Evolutionary conservation across 2,329 filamentous ascomycete species (phyloP), one percentile per base, ranked within the genome.

Genomic region (Monosporascus ibericus): DNA sequence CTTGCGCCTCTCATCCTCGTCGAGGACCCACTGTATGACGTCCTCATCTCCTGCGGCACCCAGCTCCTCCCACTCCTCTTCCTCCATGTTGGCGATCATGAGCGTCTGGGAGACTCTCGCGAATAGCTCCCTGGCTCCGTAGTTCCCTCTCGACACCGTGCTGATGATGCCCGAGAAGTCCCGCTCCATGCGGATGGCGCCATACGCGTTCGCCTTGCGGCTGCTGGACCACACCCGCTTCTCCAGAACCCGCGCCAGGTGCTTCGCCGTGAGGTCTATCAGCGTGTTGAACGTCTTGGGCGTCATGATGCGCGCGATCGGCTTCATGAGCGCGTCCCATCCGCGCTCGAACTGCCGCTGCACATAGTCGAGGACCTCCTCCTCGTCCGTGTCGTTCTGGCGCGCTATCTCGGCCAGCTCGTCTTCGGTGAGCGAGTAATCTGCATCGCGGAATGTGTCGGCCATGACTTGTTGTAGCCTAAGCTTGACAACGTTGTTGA

Each of bases 391-490:
- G 22, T 80, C 78, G 52, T 77, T 75, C 53, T 79, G 74, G 44
- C 74, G 72, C 7, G 79, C 79, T 6, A 79, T 67, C 25, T 85
- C 82, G 9, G 72, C 73, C 14, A 85, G 67, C 50, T 86, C 83
- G 42, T 84, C 79, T 55, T 85, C 80, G 1, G 77, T 78, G 3
- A 90, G 75, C 8, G 83, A 79, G 71, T 99, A 99, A 70, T 96
- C 91, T 22, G 89, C 82, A 63, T 97, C 92, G 44, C 92, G 86
- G 77, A 97, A 97, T 0, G 91, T 86, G 53, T 99, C 92, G 18
- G 84, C 81, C 11, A 99, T 77, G 3, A 96, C 85, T 0, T 90
- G 90, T 0, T 92, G 85, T 15, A 99, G 78, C 11, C 92, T 88
- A 2, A 85, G 82, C 65, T 92, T 92, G 62, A 96, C 80, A 2